Evolutionary conservation across 441 rosid genomes (phyloP), one percentile per base, ranked within the genome.

Genomic region (Omphalea diandra): DNA sequence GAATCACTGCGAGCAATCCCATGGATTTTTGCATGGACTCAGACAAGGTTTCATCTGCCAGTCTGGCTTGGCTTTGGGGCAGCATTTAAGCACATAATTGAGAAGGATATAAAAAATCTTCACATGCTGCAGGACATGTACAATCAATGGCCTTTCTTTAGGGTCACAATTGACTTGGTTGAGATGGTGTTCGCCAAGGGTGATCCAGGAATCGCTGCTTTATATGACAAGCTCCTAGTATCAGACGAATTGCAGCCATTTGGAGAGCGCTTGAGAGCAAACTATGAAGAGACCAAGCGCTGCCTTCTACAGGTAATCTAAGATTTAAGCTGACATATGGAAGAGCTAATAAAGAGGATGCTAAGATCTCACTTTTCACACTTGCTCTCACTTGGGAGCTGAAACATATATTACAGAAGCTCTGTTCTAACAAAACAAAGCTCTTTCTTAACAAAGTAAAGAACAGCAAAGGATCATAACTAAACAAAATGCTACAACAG

Each of bases 131-230:
- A 80, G 66, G 85, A 83, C 59, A 94, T 92, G 98, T 90, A 93
- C 86, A 77, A 86, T 56, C 67, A 76, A 62, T 91, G 97, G 97
- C 97, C 97, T 17, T 94, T 94, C 83, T 91, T 87, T 70, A 82
- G 97, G 73, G 97, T 94, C 80, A 94, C 94, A 22, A 87, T 94
- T 27, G 97, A 94, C 82, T 77, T 88, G 65, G 87, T 94, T 33
- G 99, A 94, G 77, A 92, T 94, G 99, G 98, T 92, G 73, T 94
- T 94, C 11, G 96, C 99, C 61, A 94, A 88, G 76, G 99, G 99
- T 57, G 91, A 88, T 65, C 98, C 96, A 0, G 90, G 90, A 27
- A 88, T 94, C 5, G 91, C 94, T 26, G 90, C 94, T 47, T 70
- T 92, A 84, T 88, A 83, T 46, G 98, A 90, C 53, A 87, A 82